Percentiles rank a stretch among this genome's conserved stretches.
Evolutionary conservation across 2,329 filamentous ascomycete species (phyloP).

Genomic region (Lachnellula arida): DNA sequence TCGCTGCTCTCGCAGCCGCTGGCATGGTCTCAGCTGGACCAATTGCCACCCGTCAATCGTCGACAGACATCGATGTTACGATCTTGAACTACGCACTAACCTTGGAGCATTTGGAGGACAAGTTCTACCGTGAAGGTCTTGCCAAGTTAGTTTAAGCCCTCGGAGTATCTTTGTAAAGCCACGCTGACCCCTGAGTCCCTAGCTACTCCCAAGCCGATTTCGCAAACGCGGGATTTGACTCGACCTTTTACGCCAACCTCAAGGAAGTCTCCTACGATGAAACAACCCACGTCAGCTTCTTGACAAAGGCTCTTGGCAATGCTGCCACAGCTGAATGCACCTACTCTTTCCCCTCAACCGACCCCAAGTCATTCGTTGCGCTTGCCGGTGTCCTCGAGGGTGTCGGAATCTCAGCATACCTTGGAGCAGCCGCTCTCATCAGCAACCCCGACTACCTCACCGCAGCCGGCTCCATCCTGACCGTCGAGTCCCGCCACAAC

Average conservation of each 20-base stretch:
- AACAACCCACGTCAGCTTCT: slow-evolving; percentile 50
- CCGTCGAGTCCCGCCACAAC: slow-evolving; percentile 60
- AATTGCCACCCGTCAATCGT: background rate
- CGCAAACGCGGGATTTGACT: slow-evolving; percentile 43
- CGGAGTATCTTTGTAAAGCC: background rate
- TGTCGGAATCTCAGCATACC: slow-evolving; percentile 55
- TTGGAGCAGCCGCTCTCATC: slow-evolving; percentile 57
- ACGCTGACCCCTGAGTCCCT: background rate
- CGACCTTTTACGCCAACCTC: slow-evolving; percentile 52
- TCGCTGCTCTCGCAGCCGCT: slow-evolving; percentile 17
- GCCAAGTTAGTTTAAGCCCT: slow-evolving; percentile 38
- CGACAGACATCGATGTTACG: slow-evolving; percentile 8
- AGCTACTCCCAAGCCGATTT: slow-evolving; percentile 46
- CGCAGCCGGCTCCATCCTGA: slow-evolving; percentile 58
- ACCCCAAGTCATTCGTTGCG: slow-evolving; percentile 46
- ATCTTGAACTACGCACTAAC: slow-evolving; percentile 46
- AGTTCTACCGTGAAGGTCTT: slow-evolving; percentile 58
- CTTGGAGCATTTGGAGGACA: slow-evolving; percentile 54
- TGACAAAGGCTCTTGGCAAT: slow-evolving; percentile 43
- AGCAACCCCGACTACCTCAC: slow-evolving; percentile 54
- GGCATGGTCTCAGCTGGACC: slow-evolving; percentile 16
- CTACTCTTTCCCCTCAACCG: slow-evolving; percentile 50
- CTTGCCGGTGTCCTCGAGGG: slow-evolving; percentile 51
- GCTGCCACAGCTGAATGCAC: slow-evolving; percentile 46
- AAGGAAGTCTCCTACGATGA: slow-evolving; percentile 52